Evolutionary conservation across 2,329 filamentous ascomycete genomes (phyloP).

Genomic region (Fusarium sterilihyphosum): DNA sequence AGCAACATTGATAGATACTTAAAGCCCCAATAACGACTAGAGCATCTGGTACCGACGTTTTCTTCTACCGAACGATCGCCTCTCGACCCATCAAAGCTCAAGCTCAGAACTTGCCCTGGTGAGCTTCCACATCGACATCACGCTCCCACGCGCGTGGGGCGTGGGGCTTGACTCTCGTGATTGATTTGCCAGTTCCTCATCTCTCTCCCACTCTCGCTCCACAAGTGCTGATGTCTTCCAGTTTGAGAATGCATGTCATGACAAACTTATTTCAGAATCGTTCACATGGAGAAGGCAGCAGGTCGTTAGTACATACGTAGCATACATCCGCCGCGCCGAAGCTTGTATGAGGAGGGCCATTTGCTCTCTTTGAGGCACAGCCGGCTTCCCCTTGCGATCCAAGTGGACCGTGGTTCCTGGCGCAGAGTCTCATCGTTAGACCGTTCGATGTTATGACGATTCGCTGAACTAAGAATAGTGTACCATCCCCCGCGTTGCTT

Average conservation of each 20-base stretch:
- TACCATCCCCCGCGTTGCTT: constrained; percentile 38
- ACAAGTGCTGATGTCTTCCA: constrained; percentile 42
- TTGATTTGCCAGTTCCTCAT: constrained; percentile 41
- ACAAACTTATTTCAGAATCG: constrained; percentile 44
- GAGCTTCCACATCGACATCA: constrained; percentile 31
- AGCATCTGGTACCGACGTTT: not conserved
- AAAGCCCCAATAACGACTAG: constrained; percentile 9
- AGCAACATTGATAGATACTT: constrained; percentile 20
- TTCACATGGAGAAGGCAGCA: constrained; percentile 36
- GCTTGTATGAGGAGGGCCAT: constrained; percentile 21
- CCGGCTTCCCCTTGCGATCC: constrained; percentile 11
- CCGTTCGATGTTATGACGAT: constrained; percentile 36
- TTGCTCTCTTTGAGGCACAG: constrained; percentile 22
- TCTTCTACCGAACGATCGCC: not conserved
- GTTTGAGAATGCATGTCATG: constrained; percentile 39
- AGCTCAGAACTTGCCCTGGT: constrained; percentile 33
- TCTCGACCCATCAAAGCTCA: constrained; percentile 7
- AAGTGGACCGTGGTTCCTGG: constrained; percentile 39
- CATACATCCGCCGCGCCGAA: constrained; percentile 22
- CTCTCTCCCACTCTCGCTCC: constrained; percentile 44
- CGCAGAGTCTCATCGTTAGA: constrained; percentile 22
- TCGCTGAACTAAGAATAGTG: constrained; percentile 41
- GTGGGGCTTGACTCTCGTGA: constrained; percentile 39
- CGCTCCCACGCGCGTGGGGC: constrained; percentile 43
- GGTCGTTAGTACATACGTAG: constrained; percentile 13